Percentiles rank a stretch among this genome's conserved stretches.
phyloP scores from a whole-genome alignment of 2,329 filamentous ascomycete genomes.

The Monosporascus sp. region DNA sequence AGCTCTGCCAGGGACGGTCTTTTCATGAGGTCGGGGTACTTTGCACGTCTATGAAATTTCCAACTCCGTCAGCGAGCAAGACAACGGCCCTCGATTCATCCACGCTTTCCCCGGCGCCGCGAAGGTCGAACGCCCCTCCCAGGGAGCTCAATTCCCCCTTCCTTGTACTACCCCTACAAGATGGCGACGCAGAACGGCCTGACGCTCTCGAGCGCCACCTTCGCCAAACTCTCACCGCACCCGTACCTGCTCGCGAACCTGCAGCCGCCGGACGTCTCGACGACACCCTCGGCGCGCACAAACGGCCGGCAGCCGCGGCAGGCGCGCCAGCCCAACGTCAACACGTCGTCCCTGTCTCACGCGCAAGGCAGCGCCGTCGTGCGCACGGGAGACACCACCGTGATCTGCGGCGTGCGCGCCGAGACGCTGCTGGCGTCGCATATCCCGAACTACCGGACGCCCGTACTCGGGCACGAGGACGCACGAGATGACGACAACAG shows the following conservation, averaged over 20 bases:
- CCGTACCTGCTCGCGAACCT: constrained; percentile 89
- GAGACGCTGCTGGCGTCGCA: constrained; percentile 74
- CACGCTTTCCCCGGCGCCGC: too few relatives aligned
- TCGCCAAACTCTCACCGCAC: constrained; percentile 83
- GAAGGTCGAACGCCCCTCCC: neutral
- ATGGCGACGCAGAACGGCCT: constrained; percentile 38
- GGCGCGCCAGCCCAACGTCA: constrained; percentile 67
- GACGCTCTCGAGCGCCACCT: constrained; percentile 58
- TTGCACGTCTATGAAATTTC: constrained; percentile 9
- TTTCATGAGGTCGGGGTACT: neutral
- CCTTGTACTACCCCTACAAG: neutral
- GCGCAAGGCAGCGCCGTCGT: constrained; percentile 87
- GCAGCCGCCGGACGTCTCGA: constrained; percentile 46
- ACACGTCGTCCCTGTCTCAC: constrained; percentile 80
- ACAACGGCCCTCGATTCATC: too few relatives aligned
- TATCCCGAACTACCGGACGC: constrained; percentile 61
- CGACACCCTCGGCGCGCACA: constrained; percentile 58
- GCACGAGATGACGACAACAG: constrained; percentile 22
- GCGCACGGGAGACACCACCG: constrained; percentile 80
- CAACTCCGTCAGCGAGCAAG: neutral
- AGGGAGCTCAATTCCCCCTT: neutral
- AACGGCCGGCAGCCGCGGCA: constrained; percentile 72
- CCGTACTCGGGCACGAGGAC: constrained; percentile 29
- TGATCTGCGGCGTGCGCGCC: constrained; percentile 87
- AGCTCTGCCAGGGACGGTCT: neutral